Evolutionary conservation across 768 basidiomycete genomes (phyloP), one percentile per base, ranked within the genome.

Genomic region (Lactifluus hygrophoroides): DNA sequence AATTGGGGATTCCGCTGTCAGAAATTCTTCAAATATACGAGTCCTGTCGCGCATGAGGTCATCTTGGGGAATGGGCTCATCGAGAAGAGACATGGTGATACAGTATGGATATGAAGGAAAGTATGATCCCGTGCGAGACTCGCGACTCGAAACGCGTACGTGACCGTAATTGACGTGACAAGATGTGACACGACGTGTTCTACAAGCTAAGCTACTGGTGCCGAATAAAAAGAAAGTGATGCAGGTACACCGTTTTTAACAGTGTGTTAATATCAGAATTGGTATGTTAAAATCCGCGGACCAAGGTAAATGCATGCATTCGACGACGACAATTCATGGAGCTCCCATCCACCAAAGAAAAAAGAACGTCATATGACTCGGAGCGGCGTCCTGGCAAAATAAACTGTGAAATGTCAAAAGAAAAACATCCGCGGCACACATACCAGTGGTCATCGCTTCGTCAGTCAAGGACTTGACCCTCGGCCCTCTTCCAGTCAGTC

Each of bases 21-120:
- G 78, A 63, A 96, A 94, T 62, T 90, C 88, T 66, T 88, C 86
- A 66, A 96, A 91, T 37, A 84, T 76, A 64, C 86, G 84, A 54
- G 84, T 81, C 58, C 89, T 78, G 64, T 93, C 88, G 65, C 81
- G 80, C 74, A 88, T 77, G 46, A 86, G 80, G 69, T 90, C 89
- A 71, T 83, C 81, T 58, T 80, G 78, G 13, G 82, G 73, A 50
- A 81, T 68, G n/a, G 85, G 83, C 62, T 85, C 82, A 67, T 73
- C 72, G 65, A 72, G 69, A 44, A 73, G 66, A 57, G 72, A 73
- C 72, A 73, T 73, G 55, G 54, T 50, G 47, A 23, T 23, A 42
- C 32, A 10, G 32, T 32, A 32, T 32, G 32, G 5, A 27, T 5
- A 47, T 17, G 19, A 55, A 47, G 19, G 35, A 48, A 45, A 13